Percentiles rank a stretch among this genome's conserved stretches.
These are phyloP conservation scores for Poronia punctata DNA, from an alignment of 495 filamentous ascomycete genomes.

Conservation along the genomic window DNA sequence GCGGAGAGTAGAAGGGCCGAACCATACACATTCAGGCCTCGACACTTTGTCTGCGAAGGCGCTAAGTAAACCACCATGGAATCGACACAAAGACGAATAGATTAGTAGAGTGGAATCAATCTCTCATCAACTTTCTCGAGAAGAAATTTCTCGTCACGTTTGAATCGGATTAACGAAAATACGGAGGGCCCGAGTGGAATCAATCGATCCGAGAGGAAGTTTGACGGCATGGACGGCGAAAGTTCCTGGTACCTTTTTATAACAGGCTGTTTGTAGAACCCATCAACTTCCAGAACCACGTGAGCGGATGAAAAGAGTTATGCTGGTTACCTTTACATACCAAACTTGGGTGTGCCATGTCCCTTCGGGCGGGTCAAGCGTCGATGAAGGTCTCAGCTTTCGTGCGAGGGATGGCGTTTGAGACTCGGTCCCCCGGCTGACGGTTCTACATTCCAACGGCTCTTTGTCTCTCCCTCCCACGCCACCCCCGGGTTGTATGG, in stretches of 20 bases:
- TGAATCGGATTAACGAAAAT: no score
- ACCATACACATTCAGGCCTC: background rate
- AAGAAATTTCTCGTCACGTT: no score
- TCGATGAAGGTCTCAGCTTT: slow-evolving; percentile 10
- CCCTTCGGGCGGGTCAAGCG: slow-evolving; percentile 3
- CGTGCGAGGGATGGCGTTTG: slow-evolving; percentile 3
- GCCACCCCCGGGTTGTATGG: background rate
- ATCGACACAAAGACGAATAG: background rate
- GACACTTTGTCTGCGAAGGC: slow-evolving; percentile 16
- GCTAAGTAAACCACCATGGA: background rate
- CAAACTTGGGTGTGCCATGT: no score
- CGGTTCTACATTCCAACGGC: slow-evolving; percentile 23
- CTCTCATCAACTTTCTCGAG: background rate
- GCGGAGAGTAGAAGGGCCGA: slow-evolving; percentile 3
- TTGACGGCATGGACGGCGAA: no score
- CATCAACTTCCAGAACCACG: no score
- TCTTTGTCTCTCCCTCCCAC: slow-evolving; percentile 20
- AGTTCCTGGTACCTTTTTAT: no score
- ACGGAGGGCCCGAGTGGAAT: no score
- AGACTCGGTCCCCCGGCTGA: slow-evolving; percentile 11
- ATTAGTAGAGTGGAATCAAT: background rate
- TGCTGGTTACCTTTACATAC: no score
- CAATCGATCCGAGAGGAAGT: no score
- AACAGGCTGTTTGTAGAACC: no score
- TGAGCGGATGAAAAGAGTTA: no score